Conservation (phyloP, 306 rosid genomes). For the Sphenostylis stenocarpa region DNA sequence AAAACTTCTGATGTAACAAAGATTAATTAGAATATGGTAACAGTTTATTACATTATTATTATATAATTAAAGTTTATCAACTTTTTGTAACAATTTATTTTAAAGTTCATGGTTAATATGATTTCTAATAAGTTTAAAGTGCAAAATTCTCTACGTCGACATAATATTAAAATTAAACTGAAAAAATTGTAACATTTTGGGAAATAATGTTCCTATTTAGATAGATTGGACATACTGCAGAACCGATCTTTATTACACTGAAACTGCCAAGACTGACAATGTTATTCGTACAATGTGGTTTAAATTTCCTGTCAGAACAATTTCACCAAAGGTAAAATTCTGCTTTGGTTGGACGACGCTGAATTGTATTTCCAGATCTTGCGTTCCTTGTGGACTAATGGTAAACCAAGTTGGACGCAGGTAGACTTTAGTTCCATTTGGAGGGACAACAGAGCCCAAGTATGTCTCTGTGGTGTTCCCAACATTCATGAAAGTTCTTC, state of each 20-base stretch:
- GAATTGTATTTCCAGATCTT: slow-evolving; percentile 55
- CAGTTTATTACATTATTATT: background rate
- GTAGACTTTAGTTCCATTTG: slow-evolving; percentile 64
- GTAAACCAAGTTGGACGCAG: slow-evolving; percentile 64
- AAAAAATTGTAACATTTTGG: background rate
- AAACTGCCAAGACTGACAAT: slow-evolving; percentile 59
- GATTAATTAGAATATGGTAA: too few relatives aligned
- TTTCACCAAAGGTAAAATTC: slow-evolving; percentile 75
- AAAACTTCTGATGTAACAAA: background rate
- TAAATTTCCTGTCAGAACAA: slow-evolving; percentile 66
- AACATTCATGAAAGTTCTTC: slow-evolving; percentile 63
- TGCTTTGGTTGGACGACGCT: slow-evolving; percentile 49
- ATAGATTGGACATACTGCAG: background rate
- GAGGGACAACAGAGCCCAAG: slow-evolving; percentile 57
- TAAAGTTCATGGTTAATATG: background rate
- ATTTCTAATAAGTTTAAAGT: background rate
- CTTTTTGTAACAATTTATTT: background rate
- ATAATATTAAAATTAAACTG: background rate
- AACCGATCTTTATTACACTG: slow-evolving; percentile 22
- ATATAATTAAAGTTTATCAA: background rate
- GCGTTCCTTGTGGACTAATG: slow-evolving; percentile 57
- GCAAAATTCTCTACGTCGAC: background rate
- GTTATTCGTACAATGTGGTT: slow-evolving; percentile 79
- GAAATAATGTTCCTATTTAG: background rate
- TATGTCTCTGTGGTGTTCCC: slow-evolving; percentile 68